These are phyloP conservation scores for Trichoderma brevicompactum DNA, from an alignment of 2,329 filamentous ascomycete genomes.

Conservation along the genomic window DNA sequence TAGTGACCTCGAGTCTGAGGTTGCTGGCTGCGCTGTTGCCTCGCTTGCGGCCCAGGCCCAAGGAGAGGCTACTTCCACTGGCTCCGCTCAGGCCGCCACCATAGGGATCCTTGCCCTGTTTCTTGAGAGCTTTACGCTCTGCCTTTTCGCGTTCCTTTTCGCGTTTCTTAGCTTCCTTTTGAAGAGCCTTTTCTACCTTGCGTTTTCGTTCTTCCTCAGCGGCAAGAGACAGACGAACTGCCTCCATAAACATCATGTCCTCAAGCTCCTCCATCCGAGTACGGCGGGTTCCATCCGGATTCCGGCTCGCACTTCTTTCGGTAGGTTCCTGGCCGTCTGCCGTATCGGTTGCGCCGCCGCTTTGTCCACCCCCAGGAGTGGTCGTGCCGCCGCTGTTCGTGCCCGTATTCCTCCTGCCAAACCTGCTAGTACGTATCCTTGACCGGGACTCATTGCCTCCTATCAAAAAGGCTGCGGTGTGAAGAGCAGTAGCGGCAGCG, in stretches of 20 bases:
- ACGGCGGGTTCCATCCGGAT: conserved; percentile 41
- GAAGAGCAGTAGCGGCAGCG: conserved; percentile 89
- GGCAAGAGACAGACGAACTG: conserved; percentile 86
- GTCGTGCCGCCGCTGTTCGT: conserved; percentile 42
- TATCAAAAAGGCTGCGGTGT: conserved; percentile 93
- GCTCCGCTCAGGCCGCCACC: conserved; percentile 46
- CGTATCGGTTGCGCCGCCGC: conserved; percentile 27
- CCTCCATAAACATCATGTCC: conserved; percentile 98
- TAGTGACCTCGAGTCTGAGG: conserved; percentile 59
- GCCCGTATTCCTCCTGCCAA: conserved; percentile 60
- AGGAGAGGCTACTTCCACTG: conserved; percentile 67
- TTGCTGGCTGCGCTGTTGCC: conserved; percentile 65
- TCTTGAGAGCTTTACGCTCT: conserved; percentile 76
- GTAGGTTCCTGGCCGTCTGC: conserved; percentile 36
- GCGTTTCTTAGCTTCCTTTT: conserved; percentile 81
- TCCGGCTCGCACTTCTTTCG: conserved; percentile 34
- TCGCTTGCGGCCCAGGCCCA: conserved; percentile 62
- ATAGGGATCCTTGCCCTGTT: conserved; percentile 50
- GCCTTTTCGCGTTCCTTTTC: conserved; percentile 86
- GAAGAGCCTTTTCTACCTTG: conserved; percentile 61
- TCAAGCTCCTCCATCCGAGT: conserved; percentile 83
- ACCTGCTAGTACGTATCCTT: conserved; percentile 52
- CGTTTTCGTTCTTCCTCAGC: conserved; percentile 91
- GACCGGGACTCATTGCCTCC: conserved; percentile 62
- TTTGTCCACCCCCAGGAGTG: conserved; percentile 36